A percentile compares a stretch with the other conserved stretches of the same genome.
Evolutionary conservation across 2,329 filamentous ascomycete genomes (phyloP).

Genomic region (Thermomyces lanuginosus): DNA sequence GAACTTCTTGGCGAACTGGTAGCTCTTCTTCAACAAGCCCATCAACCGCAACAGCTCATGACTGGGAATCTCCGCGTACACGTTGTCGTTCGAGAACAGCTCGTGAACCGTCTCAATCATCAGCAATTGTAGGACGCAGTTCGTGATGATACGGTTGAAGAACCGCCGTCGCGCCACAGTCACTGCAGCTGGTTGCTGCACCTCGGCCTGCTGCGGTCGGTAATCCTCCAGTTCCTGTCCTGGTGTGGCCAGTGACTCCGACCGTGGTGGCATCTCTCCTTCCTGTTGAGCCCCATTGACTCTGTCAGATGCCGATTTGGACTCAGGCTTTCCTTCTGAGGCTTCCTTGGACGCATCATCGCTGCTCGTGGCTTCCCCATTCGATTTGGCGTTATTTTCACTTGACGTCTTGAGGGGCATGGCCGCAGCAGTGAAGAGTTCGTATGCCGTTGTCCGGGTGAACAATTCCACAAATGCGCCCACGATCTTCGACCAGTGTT

Average conservation of each 20-base stretch:
- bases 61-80: slow-evolving; percentile 86
- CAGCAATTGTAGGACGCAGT: slow-evolving; percentile 88
- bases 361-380: slow-evolving; percentile 13
- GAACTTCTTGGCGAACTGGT: slow-evolving; percentile 91
- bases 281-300: slow-evolving; percentile 16
- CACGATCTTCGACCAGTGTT: slow-evolving; percentile 90
- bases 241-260: slow-evolving; percentile 2
- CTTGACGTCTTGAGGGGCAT: slow-evolving; percentile 19
- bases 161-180: slow-evolving; percentile 84
- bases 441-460: slow-evolving; percentile 81
- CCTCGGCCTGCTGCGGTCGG: slow-evolving; percentile 48
- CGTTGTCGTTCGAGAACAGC: slow-evolving; percentile 90
- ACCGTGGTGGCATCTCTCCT: too few relatives aligned
- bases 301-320: too few relatives aligned
- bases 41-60: slow-evolving; percentile 79
- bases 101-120: slow-evolving; percentile 99
- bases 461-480: slow-evolving; percentile 93
- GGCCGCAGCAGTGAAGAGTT: slow-evolving; percentile 73
- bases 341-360: slow-evolving; percentile 11
- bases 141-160: slow-evolving; percentile 98
- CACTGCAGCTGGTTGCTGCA: slow-evolving; percentile 79
- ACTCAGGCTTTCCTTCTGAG: slow-evolving; percentile 5
- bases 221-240: slow-evolving; percentile 62
- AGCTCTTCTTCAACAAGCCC: slow-evolving; percentile 86
- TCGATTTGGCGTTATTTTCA: slow-evolving; percentile 12